Conservation (phyloP, 768 basidiomycete species). For the Ephemerocybe angulata region DNA sequence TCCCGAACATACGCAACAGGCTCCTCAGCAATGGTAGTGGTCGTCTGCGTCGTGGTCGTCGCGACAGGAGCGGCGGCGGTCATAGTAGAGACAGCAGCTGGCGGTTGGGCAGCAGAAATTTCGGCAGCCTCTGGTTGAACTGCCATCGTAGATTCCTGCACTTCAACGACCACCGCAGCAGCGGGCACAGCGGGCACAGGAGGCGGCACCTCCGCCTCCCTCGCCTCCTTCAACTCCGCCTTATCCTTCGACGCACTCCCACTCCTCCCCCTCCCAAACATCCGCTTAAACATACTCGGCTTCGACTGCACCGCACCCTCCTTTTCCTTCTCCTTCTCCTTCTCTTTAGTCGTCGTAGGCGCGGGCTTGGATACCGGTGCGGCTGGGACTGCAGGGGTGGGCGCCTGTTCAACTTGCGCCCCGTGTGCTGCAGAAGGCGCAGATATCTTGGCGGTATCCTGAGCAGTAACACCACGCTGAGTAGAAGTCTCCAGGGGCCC, state of each 20-base stretch:
- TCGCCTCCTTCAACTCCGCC: background rate
- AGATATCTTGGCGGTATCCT: too few relatives aligned
- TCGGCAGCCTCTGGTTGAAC: background rate
- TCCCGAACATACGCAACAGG: background rate
- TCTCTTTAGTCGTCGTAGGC: background rate
- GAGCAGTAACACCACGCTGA: too few relatives aligned
- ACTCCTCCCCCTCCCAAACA: slow-evolving; percentile 8
- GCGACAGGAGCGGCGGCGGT: background rate
- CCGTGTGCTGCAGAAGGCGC: too few relatives aligned
- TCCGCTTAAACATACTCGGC: slow-evolving; percentile 5
- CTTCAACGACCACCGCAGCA: background rate
- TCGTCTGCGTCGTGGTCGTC: background rate
- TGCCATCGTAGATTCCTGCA: too few relatives aligned
- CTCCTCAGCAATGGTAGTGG: background rate
- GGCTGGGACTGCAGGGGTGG: background rate
- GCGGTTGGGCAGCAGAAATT: background rate
- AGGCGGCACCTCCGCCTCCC: background rate
- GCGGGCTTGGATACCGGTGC: background rate
- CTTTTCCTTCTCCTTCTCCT: too few relatives aligned
- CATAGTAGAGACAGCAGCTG: background rate
- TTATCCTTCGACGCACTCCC: background rate
- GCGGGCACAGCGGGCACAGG: background rate
- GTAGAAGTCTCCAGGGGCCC: background rate
- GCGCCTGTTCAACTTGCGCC: background rate
- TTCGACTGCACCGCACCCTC: too few relatives aligned